These are phyloP conservation scores for Silene conica DNA, from an alignment of 148 eudicot species.

Conservation along the genomic window DNA sequence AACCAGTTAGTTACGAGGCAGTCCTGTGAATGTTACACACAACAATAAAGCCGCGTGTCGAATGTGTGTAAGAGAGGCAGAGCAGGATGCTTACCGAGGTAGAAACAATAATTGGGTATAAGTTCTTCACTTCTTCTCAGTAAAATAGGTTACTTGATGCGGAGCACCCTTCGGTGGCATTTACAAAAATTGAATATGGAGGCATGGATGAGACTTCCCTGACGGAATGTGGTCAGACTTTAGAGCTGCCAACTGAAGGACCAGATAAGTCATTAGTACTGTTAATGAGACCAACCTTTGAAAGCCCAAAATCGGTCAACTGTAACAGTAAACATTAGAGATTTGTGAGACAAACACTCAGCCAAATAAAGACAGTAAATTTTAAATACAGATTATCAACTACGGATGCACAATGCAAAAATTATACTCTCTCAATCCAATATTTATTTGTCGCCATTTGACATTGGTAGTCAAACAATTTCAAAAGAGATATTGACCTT, in stretches of 20 bases:
- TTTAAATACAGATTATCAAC: neutral
- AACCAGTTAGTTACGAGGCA: neutral
- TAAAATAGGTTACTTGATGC: no score
- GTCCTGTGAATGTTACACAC: neutral
- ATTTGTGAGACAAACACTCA: slow-evolving; percentile 29
- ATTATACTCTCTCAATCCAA: no score
- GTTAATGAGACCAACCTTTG: slow-evolving; percentile 93
- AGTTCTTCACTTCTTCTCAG: no score
- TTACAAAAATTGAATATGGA: no score
- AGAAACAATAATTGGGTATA: no score
- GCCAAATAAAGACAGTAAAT: neutral
- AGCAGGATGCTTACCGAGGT: slow-evolving; percentile 60
- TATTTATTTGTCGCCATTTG: no score
- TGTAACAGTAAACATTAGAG: slow-evolving; percentile 50
- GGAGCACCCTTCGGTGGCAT: no score
- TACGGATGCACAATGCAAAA: neutral
- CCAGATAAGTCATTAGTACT: slow-evolving; percentile 94
- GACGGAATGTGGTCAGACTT: no score
- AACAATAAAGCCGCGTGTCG: neutral
- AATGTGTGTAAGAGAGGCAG: neutral
- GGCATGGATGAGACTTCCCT: no score
- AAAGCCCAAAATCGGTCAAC: slow-evolving; percentile 99
- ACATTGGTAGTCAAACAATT: no score
- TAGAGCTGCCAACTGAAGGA: slow-evolving; percentile 58
- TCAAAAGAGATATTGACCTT: slow-evolving; percentile 55